Evolutionary conservation across 331 rosid species (phyloP).

Genomic region (Arachis monticola): DNA sequence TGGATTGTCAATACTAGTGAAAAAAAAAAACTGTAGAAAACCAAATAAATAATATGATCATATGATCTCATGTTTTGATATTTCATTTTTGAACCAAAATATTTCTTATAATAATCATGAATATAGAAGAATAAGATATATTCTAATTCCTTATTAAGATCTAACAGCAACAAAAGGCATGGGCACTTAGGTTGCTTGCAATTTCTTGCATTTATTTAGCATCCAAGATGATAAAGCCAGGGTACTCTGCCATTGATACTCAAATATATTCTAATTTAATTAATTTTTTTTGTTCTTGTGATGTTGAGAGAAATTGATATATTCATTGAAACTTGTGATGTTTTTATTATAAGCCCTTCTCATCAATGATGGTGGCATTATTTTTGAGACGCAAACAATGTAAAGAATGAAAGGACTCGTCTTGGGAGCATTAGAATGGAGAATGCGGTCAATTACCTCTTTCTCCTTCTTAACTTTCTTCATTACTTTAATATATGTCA

Average conservation of each 20-base stretch:
- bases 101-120: no score
- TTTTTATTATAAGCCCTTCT: neutral
- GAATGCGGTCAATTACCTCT: conserved; percentile 91
- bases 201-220: conserved; percentile 77
- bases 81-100: no score
- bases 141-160: no score
- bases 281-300: neutral
- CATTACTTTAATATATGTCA: conserved; percentile 49
- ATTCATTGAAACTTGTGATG: neutral
- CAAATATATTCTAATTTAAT: conserved; percentile 50
- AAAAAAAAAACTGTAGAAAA: conserved; percentile 56
- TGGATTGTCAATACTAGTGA: conserved; percentile 93
- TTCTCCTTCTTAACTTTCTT: conserved; percentile 73
- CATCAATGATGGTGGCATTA: conserved; percentile 58
- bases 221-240: conserved; percentile 68
- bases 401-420: conserved; percentile 71
- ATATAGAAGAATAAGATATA: no score
- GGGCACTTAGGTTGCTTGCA: conserved; percentile 75
- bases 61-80: no score
- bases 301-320: neutral
- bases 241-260: conserved; percentile 47
- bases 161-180: conserved; percentile 71
- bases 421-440: conserved; percentile 78
- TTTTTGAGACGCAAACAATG: conserved; percentile 67
- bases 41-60: conserved; percentile 37